Evolutionary conservation across 192 early-diverging fungal species (phyloP), one percentile per base, ranked within the genome.

Genomic region (Mortierella hygrophila): DNA sequence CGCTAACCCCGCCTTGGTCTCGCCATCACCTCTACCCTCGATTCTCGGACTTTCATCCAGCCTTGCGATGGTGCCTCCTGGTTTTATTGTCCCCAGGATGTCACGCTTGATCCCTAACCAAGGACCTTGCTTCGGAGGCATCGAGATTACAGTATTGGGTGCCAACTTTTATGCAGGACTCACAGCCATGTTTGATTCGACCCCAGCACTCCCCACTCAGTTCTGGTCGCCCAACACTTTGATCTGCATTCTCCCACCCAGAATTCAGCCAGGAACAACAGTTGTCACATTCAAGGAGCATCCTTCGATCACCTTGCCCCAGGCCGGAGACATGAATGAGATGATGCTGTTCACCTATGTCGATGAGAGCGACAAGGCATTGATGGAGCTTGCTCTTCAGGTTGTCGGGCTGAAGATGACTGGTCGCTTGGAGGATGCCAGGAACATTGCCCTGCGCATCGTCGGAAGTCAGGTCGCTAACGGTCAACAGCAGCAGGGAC

Each of bases 341-440:
- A 75, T 82, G 52, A 74, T 76, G 77, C 65, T 88, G 46, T 92
- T 93, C 69, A 80, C 83, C 10, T 91, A 90, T 49, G 77, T 89
- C 6, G 89, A 92, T 74, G 94, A 98, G 81, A 92, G 95, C 32
- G 98, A 99, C 85, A 92, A 95, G 55, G 95, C 96, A n/a, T 84
- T 99, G 75, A 93, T 97, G 87, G 97, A 98, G 79, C 91, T 99
- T 32, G 95, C 97, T 6, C 89, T 99, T 70, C 96, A 97, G 70
- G 94, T 97, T 0, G 93, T 97, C 0, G 98, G 98, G 26, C 80
- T 99, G 76, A 91, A 94, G 80, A 94, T 96, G 90, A 94, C 93
- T 2, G 96, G 94, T n/a, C 94, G 93, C 79, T 73, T 96, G 49
- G 94, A 96, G 63, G 93, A 95, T 85, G 94, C 96, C 15, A 88